Conservation (phyloP, 306 rosid genomes). For the Ammopiptanthus mongolicus region DNA sequence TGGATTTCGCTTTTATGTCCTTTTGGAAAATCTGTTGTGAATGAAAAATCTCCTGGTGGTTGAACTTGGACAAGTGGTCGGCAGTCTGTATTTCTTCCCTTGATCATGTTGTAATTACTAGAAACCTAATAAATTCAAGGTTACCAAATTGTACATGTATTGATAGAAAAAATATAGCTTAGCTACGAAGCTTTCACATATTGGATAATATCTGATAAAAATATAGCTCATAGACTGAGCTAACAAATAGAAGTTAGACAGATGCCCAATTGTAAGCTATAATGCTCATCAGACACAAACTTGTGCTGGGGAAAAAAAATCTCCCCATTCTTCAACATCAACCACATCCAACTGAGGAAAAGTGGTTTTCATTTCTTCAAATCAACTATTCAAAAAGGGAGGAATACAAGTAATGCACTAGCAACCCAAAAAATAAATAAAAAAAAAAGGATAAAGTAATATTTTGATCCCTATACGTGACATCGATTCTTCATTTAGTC, state of each 20-base stretch:
- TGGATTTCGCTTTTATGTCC: slow-evolving; percentile 31
- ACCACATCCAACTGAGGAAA: neutral
- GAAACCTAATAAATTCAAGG: slow-evolving; percentile 29
- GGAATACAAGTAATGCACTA: neutral
- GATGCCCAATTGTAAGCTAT: neutral
- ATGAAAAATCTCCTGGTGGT: slow-evolving; percentile 40
- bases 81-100: slow-evolving; percentile 40
- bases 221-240: neutral
- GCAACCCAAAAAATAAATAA: too few species aligned
- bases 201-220: neutral
- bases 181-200: neutral
- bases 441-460: too few species aligned
- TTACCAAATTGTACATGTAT: neutral
- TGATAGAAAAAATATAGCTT: neutral
- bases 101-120: slow-evolving; percentile 18
- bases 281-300: neutral
- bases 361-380: neutral
- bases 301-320: neutral
- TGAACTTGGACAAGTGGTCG: slow-evolving; percentile 39
- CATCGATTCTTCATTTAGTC: too few species aligned
- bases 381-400: neutral
- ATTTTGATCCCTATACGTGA: too few species aligned
- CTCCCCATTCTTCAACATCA: neutral
- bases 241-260: neutral
- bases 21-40: slow-evolving; percentile 43